Evolutionary conservation across 106 monocot species (phyloP), one percentile per base, ranked within the genome.

Genomic region (Allium sativum): DNA sequence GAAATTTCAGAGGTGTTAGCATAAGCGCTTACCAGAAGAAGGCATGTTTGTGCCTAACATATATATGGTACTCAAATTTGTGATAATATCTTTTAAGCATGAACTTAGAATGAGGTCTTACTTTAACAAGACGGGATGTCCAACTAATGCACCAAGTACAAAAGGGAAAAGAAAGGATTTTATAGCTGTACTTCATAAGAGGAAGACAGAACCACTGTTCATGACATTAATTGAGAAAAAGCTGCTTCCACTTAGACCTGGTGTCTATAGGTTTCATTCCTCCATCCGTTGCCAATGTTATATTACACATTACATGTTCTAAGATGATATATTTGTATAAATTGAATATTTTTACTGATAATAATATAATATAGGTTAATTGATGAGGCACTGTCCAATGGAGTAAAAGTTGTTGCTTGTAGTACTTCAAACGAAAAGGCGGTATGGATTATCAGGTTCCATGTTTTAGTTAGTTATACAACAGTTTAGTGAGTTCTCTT

Each of bases 341-440:
- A n/a, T n/a, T n/a, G n/a, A n/a, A n/a, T n/a, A n/a, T n/a, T n/a
- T n/a, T n/a, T n/a, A n/a, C n/a, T n/a, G n/a, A n/a, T n/a, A n/a
- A n/a, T n/a, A n/a, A n/a, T n/a, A n/a, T n/a, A n/a, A n/a, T n/a
- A 1, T 74, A 95, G 95, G 78, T 48, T 95, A 60, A 87, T 95
- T 47, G 90, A 95, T 77, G 95, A 95, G 55, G 90, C 95, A 51
- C 60, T 90, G 56, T 52, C 66, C n/a, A 81, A 77, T 44, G 90
- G 65, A 45, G 79, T 95, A 62, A 81, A 95, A 74, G 95, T 95
- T 84, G 95, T 90, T 54, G 95, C 90, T 18, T 95, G 95, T 70
- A 95, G 95, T 73, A 95, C 95, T 60, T 95, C 95, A 51, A 95
- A 95, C 73, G 95, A 95, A 75, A 95, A 95, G 68, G 95, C 95